Base-by-base conservation (phyloP, 2,329 filamentous ascomycete genomes). In the Westerdykella aurantiaca region DNA sequence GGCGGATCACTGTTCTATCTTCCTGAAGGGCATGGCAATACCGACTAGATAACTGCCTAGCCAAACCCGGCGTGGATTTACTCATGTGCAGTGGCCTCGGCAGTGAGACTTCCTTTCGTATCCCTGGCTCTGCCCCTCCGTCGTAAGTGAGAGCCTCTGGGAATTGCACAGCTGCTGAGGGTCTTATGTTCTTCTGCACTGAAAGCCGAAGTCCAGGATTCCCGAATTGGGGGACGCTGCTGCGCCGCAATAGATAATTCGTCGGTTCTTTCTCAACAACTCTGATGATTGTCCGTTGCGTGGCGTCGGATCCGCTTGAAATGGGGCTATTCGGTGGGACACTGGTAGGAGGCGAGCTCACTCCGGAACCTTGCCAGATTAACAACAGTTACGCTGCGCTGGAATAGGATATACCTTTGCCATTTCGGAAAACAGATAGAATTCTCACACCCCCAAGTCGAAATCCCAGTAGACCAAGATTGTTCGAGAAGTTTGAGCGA, bases 371-470 rank as follows among this genome's bases (percentile, higher is more conserved):
- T 60, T 6, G 16, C 21, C 22, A 13, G 3, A 21, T 47, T 17
- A 46, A 41, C 21, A 12, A 29, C 5, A 16, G 34, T 7, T 16
- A 38, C 5, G 5, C 23, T 12, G 4, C 33, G 16, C 10, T 11
- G 10, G 6, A 17, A 16, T 10, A 18, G 11, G 12, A 31, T 37
- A 37, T 52, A 60, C 64, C 55, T 53, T 63, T 66, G 25, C 52
- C 52, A 42, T 47, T 55, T n/a, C 62, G 56, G 34, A 67, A 64
- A 38, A 65, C 55, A 9, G 64, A 65, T 39, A 65, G 53, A 39
- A 67, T 55, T 45, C 53, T 63, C 41, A 65, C 41, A 45, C 62
- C 58, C 40, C 58, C 55, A 34, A 56, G 56, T 14, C 63, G 61
- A 21, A 67, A 41, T 22, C 54, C 60, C 25, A 44, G 56, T 34